A percentile compares a stretch with the other conserved stretches of the same genome.
Conservation (phyloP, 2,329 filamentous ascomycete genomes). For the Botrytis galanthina region DNA sequence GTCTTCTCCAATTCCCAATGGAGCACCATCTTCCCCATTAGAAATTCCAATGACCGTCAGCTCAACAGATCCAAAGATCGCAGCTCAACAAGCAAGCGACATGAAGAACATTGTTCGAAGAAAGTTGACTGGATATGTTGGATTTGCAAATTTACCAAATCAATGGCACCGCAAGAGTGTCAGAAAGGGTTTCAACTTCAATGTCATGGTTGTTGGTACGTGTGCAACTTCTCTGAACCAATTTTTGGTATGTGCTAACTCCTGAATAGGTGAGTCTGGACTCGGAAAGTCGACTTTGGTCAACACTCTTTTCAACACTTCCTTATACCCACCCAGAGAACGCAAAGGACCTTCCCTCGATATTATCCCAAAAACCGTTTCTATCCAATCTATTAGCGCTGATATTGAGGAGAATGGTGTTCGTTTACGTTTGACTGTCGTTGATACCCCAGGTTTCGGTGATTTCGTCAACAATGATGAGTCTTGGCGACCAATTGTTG, state of each 20-base stretch:
- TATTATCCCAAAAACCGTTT: slow-evolving; percentile 97
- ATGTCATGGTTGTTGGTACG: slow-evolving; percentile 99
- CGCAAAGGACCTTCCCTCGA: slow-evolving; percentile 96
- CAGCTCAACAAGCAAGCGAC: slow-evolving; percentile 40
- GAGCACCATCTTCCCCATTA: slow-evolving; percentile 32
- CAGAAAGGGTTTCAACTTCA: slow-evolving; percentile 99
- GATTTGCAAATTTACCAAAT: slow-evolving; percentile 97
- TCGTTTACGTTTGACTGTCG: slow-evolving; percentile 90
- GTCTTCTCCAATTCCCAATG: slow-evolving; percentile 36
- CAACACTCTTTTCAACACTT: slow-evolving; percentile 99
- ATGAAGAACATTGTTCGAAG: slow-evolving; percentile 86
- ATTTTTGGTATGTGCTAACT: slow-evolving; percentile 24
- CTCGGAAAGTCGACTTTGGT: slow-evolving; percentile 98
- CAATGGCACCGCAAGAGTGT: slow-evolving; percentile 99
- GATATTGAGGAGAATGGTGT: slow-evolving; percentile 99
- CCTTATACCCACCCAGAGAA: slow-evolving; percentile 97
- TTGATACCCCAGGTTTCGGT: slow-evolving; percentile 96
- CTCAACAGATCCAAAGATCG: slow-evolving; percentile 39
- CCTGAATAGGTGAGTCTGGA: slow-evolving; percentile 82
- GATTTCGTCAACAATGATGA: slow-evolving; percentile 99
- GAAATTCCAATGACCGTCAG: slow-evolving; percentile 39
- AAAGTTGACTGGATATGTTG: slow-evolving; percentile 97
- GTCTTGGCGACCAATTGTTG: slow-evolving; percentile 97
- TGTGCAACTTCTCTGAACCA: slow-evolving; percentile 33
- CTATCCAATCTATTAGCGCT: slow-evolving; percentile 90